Conservation (phyloP, 208 protist species). For the Acanthamoeba lenticulata region DNA sequence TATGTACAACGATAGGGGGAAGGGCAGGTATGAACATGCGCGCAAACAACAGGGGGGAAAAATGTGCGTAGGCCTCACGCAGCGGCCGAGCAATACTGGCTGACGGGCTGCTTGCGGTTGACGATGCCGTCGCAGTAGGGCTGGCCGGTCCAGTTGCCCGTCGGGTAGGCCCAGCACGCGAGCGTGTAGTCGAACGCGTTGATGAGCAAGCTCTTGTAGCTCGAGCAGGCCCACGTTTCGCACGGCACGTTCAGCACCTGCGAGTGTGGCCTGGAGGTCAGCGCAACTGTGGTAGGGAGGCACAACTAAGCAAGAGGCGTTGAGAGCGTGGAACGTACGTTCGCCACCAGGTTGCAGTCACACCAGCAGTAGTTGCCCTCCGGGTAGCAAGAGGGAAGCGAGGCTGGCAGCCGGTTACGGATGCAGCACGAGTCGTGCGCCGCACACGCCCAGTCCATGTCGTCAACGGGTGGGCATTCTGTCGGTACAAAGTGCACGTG, state of each 20-base stretch:
- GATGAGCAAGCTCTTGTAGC: constrained; percentile 31
- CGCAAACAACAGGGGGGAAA: too few relatives aligned
- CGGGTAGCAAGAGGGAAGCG: constrained; percentile 46
- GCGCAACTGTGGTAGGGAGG: background rate
- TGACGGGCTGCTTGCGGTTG: constrained; percentile 38
- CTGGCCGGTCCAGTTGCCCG: constrained; percentile 19
- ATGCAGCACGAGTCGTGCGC: constrained; percentile 45
- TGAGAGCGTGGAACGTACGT: background rate
- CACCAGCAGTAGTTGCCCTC: constrained; percentile 67
- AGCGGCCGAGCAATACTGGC: background rate
- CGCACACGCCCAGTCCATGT: constrained; percentile 42
- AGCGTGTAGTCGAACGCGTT: constrained; percentile 29
- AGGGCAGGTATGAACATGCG: too few relatives aligned
- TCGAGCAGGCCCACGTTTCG: constrained; percentile 29
- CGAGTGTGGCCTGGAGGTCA: background rate
- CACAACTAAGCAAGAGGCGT: background rate
- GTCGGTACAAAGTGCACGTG: background rate
- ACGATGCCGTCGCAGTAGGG: constrained; percentile 33
- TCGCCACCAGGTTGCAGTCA: constrained; percentile 36
- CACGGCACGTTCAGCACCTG: background rate
- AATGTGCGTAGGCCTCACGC: too few relatives aligned
- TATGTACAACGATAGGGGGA: too few relatives aligned
- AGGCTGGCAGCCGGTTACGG: background rate
- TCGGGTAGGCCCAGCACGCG: constrained; percentile 18
- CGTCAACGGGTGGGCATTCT: constrained; percentile 27